Conservation (phyloP, 805 yeast genomes). For the Wickerhamiella qilinensis region DNA sequence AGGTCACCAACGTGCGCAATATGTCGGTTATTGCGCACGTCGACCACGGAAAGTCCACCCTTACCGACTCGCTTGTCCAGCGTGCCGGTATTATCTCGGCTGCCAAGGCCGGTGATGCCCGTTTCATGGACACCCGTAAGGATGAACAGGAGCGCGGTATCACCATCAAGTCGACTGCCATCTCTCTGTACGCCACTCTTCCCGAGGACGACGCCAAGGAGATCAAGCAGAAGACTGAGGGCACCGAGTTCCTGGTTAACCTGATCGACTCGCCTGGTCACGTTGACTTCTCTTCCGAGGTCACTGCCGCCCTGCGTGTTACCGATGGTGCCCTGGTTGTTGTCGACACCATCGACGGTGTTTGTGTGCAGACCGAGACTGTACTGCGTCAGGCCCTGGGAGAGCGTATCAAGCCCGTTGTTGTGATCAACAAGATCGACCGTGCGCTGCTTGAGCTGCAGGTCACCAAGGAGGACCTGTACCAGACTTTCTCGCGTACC, state of each 20-base stretch:
- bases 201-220: slow-evolving; percentile 68
- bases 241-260: slow-evolving; percentile 92
- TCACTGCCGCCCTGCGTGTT: slow-evolving; percentile 98
- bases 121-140: slow-evolving; percentile 99
- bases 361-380: slow-evolving; percentile 99
- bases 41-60: slow-evolving; percentile 99
- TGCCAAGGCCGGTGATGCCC: slow-evolving; percentile 99
- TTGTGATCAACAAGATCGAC: slow-evolving; percentile 96
- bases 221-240: slow-evolving; percentile 80
- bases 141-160: slow-evolving; percentile 99
- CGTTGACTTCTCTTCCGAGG: slow-evolving; percentile 99
- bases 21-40: slow-evolving; percentile 99
- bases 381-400: slow-evolving; percentile 97
- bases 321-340: slow-evolving; percentile 99
- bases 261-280: slow-evolving; percentile 99
- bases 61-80: slow-evolving; percentile 98
- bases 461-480: slow-evolving; percentile 96
- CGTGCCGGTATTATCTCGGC: slow-evolving; percentile 99
- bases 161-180: slow-evolving; percentile 97
- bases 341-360: slow-evolving; percentile 99
- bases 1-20: slow-evolving; percentile 99
- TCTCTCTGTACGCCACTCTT: slow-evolving; percentile 85
- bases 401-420: slow-evolving; percentile 99
- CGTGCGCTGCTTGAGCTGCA: slow-evolving; percentile 98
- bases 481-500: slow-evolving; percentile 97